Percentiles rank a stretch among this genome's conserved stretches.
phyloP scores from a whole-genome alignment of 345 rosid species.

The Syzygium jambos region DNA sequence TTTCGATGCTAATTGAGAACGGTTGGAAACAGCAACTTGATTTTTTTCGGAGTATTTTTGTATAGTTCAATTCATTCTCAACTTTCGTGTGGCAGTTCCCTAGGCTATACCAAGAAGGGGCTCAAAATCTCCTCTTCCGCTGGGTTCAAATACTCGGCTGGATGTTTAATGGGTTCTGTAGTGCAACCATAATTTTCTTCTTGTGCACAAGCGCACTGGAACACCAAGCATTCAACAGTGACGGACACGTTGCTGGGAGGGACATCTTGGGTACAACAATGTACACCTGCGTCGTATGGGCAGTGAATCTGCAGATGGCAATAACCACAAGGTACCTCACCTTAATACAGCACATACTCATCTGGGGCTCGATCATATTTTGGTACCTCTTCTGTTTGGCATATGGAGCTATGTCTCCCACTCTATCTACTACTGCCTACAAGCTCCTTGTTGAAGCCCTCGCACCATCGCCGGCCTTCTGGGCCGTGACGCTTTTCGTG shows the following conservation, averaged over 20 bases:
- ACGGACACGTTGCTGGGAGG: constrained; percentile 55
- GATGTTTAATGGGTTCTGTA: constrained; percentile 70
- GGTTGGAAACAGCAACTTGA: not conserved
- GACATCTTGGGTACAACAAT: constrained; percentile 66
- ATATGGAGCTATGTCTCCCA: constrained; percentile 46
- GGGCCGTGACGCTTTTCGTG: constrained; percentile 51
- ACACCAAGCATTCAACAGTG: constrained; percentile 55
- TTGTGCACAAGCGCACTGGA: constrained; percentile 52
- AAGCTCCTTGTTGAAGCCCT: constrained; percentile 64
- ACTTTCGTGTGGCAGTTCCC: constrained; percentile 54
- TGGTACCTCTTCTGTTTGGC: constrained; percentile 69
- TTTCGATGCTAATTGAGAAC: not conserved
- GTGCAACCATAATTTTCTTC: constrained; percentile 55
- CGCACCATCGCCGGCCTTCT: constrained; percentile 64
- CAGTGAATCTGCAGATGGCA: constrained; percentile 75
- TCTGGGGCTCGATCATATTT: constrained; percentile 63
- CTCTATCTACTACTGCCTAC: constrained; percentile 38
- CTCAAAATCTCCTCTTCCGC: constrained; percentile 68
- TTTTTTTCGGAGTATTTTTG: not conserved
- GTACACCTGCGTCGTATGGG: constrained; percentile 81
- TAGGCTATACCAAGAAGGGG: constrained; percentile 77
- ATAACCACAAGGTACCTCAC: constrained; percentile 69
- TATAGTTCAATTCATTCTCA: not conserved
- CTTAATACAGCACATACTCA: constrained; percentile 43
- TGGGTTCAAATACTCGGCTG: constrained; percentile 69